Evolutionary conservation across 2,329 filamentous ascomycete genomes (phyloP).

Genomic region (Calonectria hawksworthii): DNA sequence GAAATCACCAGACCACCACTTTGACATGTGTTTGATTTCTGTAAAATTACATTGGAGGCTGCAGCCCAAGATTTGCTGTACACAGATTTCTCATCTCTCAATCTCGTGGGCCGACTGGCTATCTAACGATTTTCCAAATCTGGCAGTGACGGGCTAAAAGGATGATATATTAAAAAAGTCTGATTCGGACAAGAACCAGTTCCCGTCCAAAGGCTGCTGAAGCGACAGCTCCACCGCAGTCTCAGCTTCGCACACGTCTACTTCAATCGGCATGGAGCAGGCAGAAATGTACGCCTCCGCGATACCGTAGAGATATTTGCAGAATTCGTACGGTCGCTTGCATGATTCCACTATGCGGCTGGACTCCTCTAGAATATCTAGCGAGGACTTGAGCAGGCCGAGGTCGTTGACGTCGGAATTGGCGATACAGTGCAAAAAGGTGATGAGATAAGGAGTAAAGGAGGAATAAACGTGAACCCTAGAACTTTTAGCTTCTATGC

Average conservation of each 20-base stretch:
- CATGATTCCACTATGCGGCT: background rate
- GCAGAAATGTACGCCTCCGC: background rate
- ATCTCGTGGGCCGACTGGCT: too few relatives aligned
- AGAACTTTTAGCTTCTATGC: background rate
- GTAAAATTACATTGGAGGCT: background rate
- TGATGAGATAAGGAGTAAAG: background rate
- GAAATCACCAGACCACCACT: background rate
- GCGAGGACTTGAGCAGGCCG: background rate
- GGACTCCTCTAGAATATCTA: background rate
- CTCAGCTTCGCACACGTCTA: background rate
- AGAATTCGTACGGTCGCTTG: background rate
- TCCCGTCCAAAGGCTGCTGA: background rate
- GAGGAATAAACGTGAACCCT: constrained; percentile 1
- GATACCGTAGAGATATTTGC: constrained; percentile 1
- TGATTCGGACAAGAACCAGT: background rate
- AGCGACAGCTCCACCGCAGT: background rate
- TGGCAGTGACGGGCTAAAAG: background rate
- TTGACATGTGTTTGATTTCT: background rate
- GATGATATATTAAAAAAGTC: background rate
- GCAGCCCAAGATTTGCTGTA: background rate
- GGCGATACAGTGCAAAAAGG: background rate
- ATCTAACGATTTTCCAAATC: too few relatives aligned
- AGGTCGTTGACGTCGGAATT: background rate
- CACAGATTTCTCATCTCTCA: background rate
- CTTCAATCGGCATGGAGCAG: background rate